Evolutionary conservation across 331 rosid genomes (phyloP).

Genomic region (Telfairia occidentalis): DNA sequence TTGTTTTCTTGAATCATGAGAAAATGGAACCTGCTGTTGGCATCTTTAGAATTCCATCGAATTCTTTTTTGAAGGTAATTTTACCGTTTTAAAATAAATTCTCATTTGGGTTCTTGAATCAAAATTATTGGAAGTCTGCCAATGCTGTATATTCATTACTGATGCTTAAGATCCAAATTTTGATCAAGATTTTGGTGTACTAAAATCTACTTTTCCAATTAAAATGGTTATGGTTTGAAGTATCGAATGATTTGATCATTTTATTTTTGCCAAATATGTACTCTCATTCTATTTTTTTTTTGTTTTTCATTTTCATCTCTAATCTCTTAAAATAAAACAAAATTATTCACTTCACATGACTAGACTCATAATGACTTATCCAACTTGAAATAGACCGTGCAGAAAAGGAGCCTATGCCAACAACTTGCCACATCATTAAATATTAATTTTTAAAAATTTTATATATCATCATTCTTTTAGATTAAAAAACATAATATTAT

Average conservation of each 20-base stretch:
- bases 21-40: conserved; percentile 95
- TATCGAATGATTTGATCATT: background rate
- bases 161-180: background rate
- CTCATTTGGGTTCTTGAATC: background rate
- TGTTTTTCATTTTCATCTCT: background rate
- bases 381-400: background rate
- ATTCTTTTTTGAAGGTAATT: conserved; percentile 64
- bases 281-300: background rate
- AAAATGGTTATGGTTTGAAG: background rate
- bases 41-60: conserved; percentile 69
- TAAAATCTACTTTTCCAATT: background rate
- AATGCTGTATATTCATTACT: background rate
- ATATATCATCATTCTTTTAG: background rate
- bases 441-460: background rate
- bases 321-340: background rate
- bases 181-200: conserved; percentile 7
- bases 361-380: background rate
- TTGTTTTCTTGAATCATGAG: conserved; percentile 65
- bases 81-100: background rate
- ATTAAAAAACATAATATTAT: background rate
- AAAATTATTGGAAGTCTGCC: background rate
- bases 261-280: background rate
- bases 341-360: background rate
- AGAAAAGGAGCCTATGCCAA: background rate
- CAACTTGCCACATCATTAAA: background rate